These are phyloP conservation scores for Suillus sp. DNA, from an alignment of 768 basidiomycete species.

Conservation along the genomic window DNA sequence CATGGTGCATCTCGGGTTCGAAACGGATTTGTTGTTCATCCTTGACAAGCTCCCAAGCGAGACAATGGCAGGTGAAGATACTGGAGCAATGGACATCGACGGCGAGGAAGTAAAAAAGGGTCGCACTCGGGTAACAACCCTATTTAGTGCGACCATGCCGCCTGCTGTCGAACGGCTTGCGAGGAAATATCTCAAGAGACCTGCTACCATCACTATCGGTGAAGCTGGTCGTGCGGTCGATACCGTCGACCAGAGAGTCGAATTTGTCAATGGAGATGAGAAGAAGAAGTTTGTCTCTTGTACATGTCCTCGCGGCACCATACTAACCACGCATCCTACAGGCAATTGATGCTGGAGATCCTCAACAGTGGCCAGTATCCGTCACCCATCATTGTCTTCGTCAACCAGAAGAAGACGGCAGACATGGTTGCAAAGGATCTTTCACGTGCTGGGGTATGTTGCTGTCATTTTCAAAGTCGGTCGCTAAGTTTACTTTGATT, in stretches of 20 bases:
- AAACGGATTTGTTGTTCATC: constrained; percentile 91
- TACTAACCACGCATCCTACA: constrained; percentile 33
- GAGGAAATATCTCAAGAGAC: constrained; percentile 89
- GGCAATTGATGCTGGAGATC: constrained; percentile 86
- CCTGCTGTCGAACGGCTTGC: constrained; percentile 94
- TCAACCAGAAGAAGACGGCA: constrained; percentile 99
- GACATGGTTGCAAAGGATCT: constrained; percentile 98
- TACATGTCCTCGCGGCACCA: constrained; percentile 13
- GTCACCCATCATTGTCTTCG: constrained; percentile 97
- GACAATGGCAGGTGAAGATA: constrained; percentile 85
- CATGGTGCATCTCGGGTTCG: constrained; percentile 98
- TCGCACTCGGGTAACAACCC: constrained; percentile 86
- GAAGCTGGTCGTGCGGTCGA: constrained; percentile 98
- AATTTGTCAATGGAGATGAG: constrained; percentile 90
- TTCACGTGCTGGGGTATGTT: constrained; percentile 79
- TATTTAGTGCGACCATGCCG: constrained; percentile 99
- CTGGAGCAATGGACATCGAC: constrained; percentile 74
- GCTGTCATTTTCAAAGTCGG: neutral
- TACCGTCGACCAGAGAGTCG: constrained; percentile 95
- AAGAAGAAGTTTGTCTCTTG: constrained; percentile 82
- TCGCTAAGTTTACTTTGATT: constrained; percentile 13
- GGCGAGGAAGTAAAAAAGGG: constrained; percentile 63
- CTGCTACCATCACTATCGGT: constrained; percentile 96
- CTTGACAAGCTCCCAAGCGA: constrained; percentile 89
- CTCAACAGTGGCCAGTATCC: constrained; percentile 82